Evolutionary conservation across 169 alveolate species (phyloP).

Genomic region (Plasmodium sp.): DNA sequence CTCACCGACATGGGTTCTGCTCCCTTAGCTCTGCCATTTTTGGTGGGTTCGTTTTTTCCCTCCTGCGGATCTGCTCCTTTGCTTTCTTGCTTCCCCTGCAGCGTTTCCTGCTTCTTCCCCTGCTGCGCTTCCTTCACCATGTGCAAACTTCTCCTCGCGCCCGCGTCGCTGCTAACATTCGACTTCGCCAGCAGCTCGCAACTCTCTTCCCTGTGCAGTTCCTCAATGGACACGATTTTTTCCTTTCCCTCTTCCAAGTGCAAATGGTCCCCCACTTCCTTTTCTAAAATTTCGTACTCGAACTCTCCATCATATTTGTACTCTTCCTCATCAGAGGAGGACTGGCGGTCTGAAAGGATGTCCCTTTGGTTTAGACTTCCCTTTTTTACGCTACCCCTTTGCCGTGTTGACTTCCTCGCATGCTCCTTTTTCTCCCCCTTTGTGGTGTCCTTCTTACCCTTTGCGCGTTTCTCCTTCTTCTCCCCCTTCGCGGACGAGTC

Average conservation of each 20-base stretch:
- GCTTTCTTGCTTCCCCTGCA: neutral
- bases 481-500: neutral
- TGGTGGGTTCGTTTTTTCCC: neutral
- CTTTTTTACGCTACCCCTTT: neutral
- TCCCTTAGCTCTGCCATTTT: neutral
- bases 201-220: neutral
- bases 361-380: neutral
- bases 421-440: neutral
- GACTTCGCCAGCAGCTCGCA: conserved; percentile 6
- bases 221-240: neutral
- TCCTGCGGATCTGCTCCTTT: neutral
- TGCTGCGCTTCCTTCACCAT: neutral
- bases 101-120: neutral
- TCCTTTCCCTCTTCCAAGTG: conserved; percentile 15
- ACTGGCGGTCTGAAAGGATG: neutral
- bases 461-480: conserved; percentile 3
- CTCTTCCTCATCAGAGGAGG: conserved; percentile 8
- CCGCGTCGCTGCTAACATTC: neutral
- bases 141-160: neutral
- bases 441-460: neutral
- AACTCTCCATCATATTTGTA: conserved; percentile 15
- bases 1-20: neutral
- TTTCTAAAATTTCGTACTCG: conserved; percentile 13
- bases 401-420: neutral
- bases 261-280: conserved; percentile 49